phyloP scores from a whole-genome alignment of 352 stramenopile genomes.

The Pythium sukuiense region DNA sequence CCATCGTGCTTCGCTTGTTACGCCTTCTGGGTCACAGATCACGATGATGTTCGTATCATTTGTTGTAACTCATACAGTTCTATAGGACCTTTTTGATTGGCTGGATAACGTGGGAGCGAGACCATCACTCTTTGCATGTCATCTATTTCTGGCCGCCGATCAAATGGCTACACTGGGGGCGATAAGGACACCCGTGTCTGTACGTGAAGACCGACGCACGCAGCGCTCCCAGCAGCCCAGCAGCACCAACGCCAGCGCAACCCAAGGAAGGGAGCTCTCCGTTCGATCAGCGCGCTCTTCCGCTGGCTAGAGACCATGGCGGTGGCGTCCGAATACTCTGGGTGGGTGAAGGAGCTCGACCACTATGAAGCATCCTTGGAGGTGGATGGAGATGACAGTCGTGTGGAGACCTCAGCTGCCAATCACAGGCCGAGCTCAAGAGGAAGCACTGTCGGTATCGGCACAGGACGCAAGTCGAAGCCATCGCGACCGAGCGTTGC shows the following conservation, averaged over 20 bases:
- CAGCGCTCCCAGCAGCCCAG: too few species aligned
- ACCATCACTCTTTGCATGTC: slow-evolving; percentile 16
- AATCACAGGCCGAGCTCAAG: slow-evolving; percentile 12
- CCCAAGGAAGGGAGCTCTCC: neutral
- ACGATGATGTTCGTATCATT: neutral
- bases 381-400: slow-evolving; percentile 35
- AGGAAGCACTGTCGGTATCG: slow-evolving; percentile 17
- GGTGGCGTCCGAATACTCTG: slow-evolving; percentile 41
- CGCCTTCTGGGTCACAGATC: neutral
- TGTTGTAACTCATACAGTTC: neutral
- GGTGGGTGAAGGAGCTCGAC: slow-evolving; percentile 62
- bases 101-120: neutral
- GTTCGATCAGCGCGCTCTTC: neutral
- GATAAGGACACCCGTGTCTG: neutral
- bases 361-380: slow-evolving; percentile 38
- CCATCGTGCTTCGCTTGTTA: slow-evolving; percentile 2
- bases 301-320: slow-evolving; percentile 3
- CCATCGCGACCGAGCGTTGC: slow-evolving; percentile 33
- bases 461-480: slow-evolving; percentile 30
- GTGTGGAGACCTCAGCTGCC: slow-evolving; percentile 23
- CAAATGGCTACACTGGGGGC: neutral
- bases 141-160: neutral
- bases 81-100: neutral
- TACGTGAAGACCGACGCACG: neutral
- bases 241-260: neutral